Evolutionary conservation across 2,329 filamentous ascomycete species (phyloP).

Genomic region (Chaetoscypha palmicola): DNA sequence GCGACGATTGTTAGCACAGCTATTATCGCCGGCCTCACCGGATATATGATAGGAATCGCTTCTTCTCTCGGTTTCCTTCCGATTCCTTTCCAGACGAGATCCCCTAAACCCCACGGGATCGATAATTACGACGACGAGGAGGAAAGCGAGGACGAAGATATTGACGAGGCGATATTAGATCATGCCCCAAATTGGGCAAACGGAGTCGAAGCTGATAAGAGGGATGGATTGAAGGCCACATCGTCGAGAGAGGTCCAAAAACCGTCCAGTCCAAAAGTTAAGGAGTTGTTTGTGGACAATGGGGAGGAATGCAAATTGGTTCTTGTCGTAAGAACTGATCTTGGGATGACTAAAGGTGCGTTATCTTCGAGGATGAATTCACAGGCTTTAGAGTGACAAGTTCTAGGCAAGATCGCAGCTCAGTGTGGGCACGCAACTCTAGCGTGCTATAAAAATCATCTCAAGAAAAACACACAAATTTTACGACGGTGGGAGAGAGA

Average conservation of each 20-base stretch:
- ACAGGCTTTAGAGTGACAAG: neutral
- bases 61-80: constrained; percentile 68
- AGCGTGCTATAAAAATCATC: constrained; percentile 87
- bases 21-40: constrained; percentile 65
- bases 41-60: constrained; percentile 73
- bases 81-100: constrained; percentile 32
- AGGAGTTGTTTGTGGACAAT: constrained; percentile 34
- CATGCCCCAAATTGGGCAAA: constrained; percentile 64
- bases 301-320: constrained; percentile 91
- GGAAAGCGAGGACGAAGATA: constrained; percentile 63
- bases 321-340: constrained; percentile 82
- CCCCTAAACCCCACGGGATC: constrained; percentile 38
- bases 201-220: constrained; percentile 49
- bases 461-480: constrained; percentile 51
- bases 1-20: constrained; percentile 66
- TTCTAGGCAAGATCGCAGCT: constrained; percentile 85
- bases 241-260: constrained; percentile 9
- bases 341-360: constrained; percentile 80
- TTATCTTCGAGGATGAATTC: constrained; percentile 44
- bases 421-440: constrained; percentile 95
- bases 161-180: constrained; percentile 52
- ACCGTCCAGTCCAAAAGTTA: constrained; percentile 23
- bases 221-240: constrained; percentile 44
- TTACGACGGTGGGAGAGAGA: constrained; percentile 77
- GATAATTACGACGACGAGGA: constrained; percentile 52